Base-by-base conservation (phyloP, 2,329 filamentous ascomycete genomes). In the Claviceps monticola region DNA sequence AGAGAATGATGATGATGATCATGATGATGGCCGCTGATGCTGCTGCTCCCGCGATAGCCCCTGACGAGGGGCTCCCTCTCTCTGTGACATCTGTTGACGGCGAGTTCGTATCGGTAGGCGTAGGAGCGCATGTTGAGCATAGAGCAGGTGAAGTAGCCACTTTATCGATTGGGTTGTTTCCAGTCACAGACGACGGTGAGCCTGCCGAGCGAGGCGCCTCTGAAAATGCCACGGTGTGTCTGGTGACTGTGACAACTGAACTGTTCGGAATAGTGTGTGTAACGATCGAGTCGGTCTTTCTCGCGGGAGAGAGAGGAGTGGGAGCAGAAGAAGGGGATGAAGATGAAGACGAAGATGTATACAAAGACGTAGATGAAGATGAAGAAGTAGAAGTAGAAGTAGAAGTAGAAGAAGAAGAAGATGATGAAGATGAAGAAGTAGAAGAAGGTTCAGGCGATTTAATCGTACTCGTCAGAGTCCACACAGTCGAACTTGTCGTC, bases 241-340 rank as follows among this genome's bases (percentile, higher is more conserved):
- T 64, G 9, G 64, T 69, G 16, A 68, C 52, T 1, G 67, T 69
- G 44, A 70, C 58, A 39, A 61, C 56, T 3, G 61, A 59, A 37
- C 60, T 58, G 51, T 67, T 69, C 6, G 65, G 63, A 41, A 69
- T 61, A 7, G 65, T 68, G 46, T 61, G 63, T 19, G 66, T 69
- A 49, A 60, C 60, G 19, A 66, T 66, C 11, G 66, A 68, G 54
- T 68, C 67, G 11, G 65, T 66, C 59, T 60, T 64, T 43, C 54
- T 59, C 37, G 42, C 14, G 36, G 45, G 8, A 19, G 38, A 26
- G 7, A 16, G 41, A 38, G 41, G 8, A 29, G 26, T 9, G 9
- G 8, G 26, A 34, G 29, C 9, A 11, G 9, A 4, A 34, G 29
- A 34, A 34, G 29, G 9, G 29, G 9, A 11, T 34, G 1, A 34